Evolutionary conservation across 2,329 filamentous ascomycete species (phyloP), one percentile per base, ranked within the genome.

Genomic region (Plenodomus tracheiphilus): DNA sequence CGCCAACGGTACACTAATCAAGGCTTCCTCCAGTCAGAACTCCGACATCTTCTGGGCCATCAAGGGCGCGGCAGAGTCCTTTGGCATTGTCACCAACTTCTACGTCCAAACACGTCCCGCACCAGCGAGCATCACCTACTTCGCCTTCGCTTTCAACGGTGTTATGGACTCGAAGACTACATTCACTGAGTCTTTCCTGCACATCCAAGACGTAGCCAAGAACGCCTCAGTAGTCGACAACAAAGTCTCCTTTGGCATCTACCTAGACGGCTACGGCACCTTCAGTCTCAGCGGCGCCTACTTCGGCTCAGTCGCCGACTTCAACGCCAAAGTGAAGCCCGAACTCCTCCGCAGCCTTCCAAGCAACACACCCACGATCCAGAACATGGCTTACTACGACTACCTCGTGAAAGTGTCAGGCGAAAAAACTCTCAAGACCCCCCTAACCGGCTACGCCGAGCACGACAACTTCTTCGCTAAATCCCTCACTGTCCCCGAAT

Each of bases 321-420:
- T 76, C 65, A 72, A 70, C 41, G 46, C 53, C 16, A 70, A 61
- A 20, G 68, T 77, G 19, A 61, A 64, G 22, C 68, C 74, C 2
- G 73, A 73, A 45, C 60, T 78, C 11, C 59, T 76, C 3, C 67
- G 71, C 43, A 65, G 62, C 0, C 66, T 75, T 13, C 66, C 71
- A 8, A 46, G 54, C 5, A 55, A 69, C 6, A 46, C 52, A 1
- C 46, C 53, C 25, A 66, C 54, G 0, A 60, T 71, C 18, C 48
- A 54, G 38, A 61, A 56, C 7, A 54, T 65, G 68, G 66, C 59
- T 46, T 72, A 67, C 66, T 71, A 73, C 46, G 59, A 67, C 39
- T 74, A 72, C 44, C 65, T 76, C 74, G 74, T 64, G 66, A 80
- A 54, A 75, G 74, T 66, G 3, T 68, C 65, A 11, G 68, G 63